phyloP scores from a whole-genome alignment of 768 basidiomycete genomes.

The Leccinum subtestaceum region DNA sequence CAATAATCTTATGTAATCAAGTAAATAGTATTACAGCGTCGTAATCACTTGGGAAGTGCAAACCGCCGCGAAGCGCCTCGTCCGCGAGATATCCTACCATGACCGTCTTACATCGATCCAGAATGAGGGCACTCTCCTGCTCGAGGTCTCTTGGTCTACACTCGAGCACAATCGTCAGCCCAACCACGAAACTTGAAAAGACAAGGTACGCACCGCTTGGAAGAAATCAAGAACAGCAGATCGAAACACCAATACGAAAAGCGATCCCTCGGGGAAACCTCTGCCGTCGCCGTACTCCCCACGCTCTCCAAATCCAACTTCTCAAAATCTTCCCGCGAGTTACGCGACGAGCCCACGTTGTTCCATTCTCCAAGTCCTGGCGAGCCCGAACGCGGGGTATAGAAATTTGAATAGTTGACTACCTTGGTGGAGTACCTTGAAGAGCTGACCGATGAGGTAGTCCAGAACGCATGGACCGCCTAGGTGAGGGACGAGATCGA shows the following conservation, averaged over 20 bases:
- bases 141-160: conserved; percentile 57
- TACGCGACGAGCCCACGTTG: conserved; percentile 6
- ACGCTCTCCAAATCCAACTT: conserved; percentile 39
- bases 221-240: conserved; percentile 77
- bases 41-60: conserved; percentile 77
- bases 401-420: conserved; percentile 55
- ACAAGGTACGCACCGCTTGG: conserved; percentile 49
- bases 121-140: conserved; percentile 62
- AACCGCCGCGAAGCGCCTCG: conserved; percentile 74
- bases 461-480: conserved; percentile 71
- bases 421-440: conserved; percentile 68
- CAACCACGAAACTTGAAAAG: background rate
- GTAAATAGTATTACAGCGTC: conserved; percentile 21
- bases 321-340: conserved; percentile 31
- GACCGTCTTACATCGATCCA: conserved; percentile 70
- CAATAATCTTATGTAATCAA: background rate
- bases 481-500: conserved; percentile 79
- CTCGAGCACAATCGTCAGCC: background rate
- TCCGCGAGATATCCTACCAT: conserved; percentile 81
- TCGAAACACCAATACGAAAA: conserved; percentile 95
- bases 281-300: conserved; percentile 61
- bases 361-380: conserved; percentile 10
- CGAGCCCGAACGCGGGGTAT: conserved; percentile 8
- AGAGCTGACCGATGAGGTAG: conserved; percentile 61
- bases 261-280: conserved; percentile 53